These are phyloP conservation scores for Dichomitus squalens DNA, from an alignment of 1,284 basidiomycete genomes.

Conservation along the genomic window DNA sequence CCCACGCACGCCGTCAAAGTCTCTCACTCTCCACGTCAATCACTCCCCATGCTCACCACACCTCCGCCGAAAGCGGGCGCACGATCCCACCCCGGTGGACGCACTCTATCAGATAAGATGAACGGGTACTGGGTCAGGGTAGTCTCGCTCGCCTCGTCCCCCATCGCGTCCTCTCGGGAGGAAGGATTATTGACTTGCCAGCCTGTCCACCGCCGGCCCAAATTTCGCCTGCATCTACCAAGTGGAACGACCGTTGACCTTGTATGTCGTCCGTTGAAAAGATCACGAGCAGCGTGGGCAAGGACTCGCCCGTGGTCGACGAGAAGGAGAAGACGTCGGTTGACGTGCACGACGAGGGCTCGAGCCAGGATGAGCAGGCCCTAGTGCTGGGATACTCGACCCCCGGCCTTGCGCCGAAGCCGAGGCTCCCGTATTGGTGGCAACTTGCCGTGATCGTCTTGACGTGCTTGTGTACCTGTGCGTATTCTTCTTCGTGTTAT, in stretches of 20 bases:
- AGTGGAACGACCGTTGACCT: background rate
- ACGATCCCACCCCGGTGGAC: background rate
- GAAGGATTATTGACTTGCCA: background rate
- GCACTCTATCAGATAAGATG: slow-evolving; percentile 37
- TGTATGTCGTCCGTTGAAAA: slow-evolving; percentile 16
- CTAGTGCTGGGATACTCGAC: slow-evolving; percentile 14
- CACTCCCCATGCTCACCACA: slow-evolving; percentile 2
- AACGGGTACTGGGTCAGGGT: background rate
- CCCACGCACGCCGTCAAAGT: background rate
- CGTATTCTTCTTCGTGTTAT: slow-evolving; percentile 8
- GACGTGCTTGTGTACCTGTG: slow-evolving; percentile 37
- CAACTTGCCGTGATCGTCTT: slow-evolving; percentile 34
- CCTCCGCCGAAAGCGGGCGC: background rate
- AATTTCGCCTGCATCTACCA: background rate
- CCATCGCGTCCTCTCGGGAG: background rate
- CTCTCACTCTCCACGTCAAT: slow-evolving; percentile 6
- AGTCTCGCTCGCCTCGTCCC: slow-evolving; percentile 16
- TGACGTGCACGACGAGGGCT: slow-evolving; percentile 21
- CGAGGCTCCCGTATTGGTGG: slow-evolving; percentile 31
- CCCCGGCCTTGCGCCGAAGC: slow-evolving; percentile 11
- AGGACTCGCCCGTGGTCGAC: slow-evolving; percentile 24
- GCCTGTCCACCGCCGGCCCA: background rate
- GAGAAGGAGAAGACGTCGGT: slow-evolving; percentile 30
- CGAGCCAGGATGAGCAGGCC: slow-evolving; percentile 10
- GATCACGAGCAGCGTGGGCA: slow-evolving; percentile 9